A percentile compares a stretch with the other conserved stretches of the same genome.
These are phyloP conservation scores for Russula ochroleuca DNA, from an alignment of 768 basidiomycete genomes.

Conservation along the genomic window DNA sequence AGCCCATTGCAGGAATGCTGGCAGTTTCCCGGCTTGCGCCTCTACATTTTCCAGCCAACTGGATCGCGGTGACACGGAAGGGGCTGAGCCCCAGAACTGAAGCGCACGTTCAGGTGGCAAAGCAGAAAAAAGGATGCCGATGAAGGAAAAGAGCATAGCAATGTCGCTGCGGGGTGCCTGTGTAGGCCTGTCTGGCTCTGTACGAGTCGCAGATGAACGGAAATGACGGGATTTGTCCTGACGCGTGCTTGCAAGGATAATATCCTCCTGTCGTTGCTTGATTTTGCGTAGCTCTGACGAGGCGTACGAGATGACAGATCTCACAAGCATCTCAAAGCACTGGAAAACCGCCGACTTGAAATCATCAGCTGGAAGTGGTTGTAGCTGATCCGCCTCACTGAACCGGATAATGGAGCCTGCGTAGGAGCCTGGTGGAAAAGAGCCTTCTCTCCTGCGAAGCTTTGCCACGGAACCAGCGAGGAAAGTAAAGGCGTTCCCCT, in stretches of 20 bases:
- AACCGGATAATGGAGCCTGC: constrained; percentile 28
- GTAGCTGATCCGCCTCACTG: constrained; percentile 38
- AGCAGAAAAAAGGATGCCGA: constrained; percentile 73
- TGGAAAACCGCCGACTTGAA: constrained; percentile 56
- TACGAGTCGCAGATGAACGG: constrained; percentile 37
- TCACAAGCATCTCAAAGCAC: constrained; percentile 66
- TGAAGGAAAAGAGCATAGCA: constrained; percentile 76
- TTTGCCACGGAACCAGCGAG: constrained; percentile 57
- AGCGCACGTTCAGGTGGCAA: constrained; percentile 72
- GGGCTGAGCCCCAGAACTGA: constrained; percentile 77
- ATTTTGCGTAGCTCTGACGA: constrained; percentile 81
- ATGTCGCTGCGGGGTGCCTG: constrained; percentile 71
- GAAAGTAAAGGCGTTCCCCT: constrained; percentile 76
- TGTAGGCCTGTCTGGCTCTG: constrained; percentile 35
- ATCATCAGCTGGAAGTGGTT: constrained; percentile 42
- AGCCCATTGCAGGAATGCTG: constrained; percentile 85
- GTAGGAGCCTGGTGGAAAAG: constrained; percentile 31
- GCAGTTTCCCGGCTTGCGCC: constrained; percentile 56
- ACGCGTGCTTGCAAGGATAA: constrained; percentile 61
- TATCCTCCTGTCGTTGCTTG: constrained; percentile 86
- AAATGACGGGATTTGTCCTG: constrained; percentile 56
- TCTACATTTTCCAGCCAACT: constrained; percentile 60
- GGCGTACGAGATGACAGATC: constrained; percentile 67
- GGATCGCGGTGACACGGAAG: constrained; percentile 38
- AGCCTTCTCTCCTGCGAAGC: constrained; percentile 45